Percentiles rank a stretch among this genome's conserved stretches.
Evolutionary conservation across 1,139 yeast genomes (phyloP).

Genomic region (Suhomyces wounanorum): DNA sequence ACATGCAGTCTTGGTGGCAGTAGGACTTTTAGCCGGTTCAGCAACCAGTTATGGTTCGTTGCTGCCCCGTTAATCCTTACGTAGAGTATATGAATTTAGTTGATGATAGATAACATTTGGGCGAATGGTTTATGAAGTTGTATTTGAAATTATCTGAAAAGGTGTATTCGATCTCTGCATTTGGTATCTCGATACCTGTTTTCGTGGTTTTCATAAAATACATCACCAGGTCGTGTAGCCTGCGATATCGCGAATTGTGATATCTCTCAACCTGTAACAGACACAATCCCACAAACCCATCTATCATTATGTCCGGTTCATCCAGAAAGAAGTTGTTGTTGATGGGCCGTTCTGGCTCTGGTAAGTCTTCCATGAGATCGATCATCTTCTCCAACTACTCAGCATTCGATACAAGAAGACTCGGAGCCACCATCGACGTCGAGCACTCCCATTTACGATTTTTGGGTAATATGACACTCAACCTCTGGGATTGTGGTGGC

Average conservation of each 20-base stretch:
- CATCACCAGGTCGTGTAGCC: not conserved
- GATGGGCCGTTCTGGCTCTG: conserved; percentile 95
- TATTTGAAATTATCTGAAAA: too few relatives aligned
- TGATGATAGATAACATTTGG: too few relatives aligned
- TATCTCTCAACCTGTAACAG: not conserved
- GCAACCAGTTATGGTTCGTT: too few relatives aligned
- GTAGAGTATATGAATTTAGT: too few relatives aligned
- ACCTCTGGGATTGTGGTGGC: conserved; percentile 98
- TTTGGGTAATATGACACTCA: conserved; percentile 91
- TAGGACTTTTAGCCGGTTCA: too few relatives aligned
- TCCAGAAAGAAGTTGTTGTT: conserved; percentile 48
- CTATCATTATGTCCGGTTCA: conserved; percentile 27
- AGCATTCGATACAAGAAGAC: conserved; percentile 91
- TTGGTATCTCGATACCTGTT: too few relatives aligned
- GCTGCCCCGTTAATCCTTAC: too few relatives aligned
- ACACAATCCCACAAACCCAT: not conserved
- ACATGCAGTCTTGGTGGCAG: too few relatives aligned
- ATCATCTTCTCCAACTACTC: conserved; percentile 94
- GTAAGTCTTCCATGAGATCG: conserved; percentile 96
- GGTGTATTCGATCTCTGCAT: too few relatives aligned
- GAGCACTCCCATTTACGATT: conserved; percentile 94
- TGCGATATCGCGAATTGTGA: not conserved
- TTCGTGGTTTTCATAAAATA: too few relatives aligned
- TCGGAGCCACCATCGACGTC: conserved; percentile 97
- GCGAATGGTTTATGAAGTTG: too few relatives aligned